Conservation (phyloP, 495 filamentous ascomycete genomes). For the Amorphotheca resinae region DNA sequence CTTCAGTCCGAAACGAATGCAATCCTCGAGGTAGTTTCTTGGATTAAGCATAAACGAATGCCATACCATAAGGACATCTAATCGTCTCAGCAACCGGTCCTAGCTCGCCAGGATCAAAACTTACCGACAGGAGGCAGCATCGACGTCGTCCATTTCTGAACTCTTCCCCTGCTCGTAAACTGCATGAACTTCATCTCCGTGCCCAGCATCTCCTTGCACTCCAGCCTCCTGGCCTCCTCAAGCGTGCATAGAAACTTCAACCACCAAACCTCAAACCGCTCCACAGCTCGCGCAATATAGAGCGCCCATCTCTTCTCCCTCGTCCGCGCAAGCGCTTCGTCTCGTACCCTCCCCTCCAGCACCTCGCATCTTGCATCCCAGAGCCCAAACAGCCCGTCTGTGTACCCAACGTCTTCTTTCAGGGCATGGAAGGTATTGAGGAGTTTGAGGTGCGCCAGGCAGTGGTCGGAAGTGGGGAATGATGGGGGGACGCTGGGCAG, state of each 20-base stretch:
- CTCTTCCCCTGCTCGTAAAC: slow-evolving; percentile 10
- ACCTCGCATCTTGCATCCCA: slow-evolving; percentile 33
- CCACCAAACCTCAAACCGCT: slow-evolving; percentile 69
- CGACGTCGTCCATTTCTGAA: slow-evolving; percentile 13
- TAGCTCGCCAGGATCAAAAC: neutral
- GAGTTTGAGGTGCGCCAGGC: slow-evolving; percentile 66
- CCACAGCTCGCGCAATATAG: slow-evolving; percentile 60
- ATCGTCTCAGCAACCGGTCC: neutral
- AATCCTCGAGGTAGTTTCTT: slow-evolving; percentile 65
- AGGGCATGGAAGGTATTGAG: slow-evolving; percentile 56
- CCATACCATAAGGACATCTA: slow-evolving; percentile 85
- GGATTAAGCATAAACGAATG: slow-evolving; percentile 82
- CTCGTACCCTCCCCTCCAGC: slow-evolving; percentile 9
- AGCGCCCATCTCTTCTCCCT: slow-evolving; percentile 73
- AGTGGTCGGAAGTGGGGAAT: slow-evolving; percentile 30
- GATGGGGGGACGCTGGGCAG: slow-evolving; percentile 19
- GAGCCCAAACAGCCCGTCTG: slow-evolving; percentile 53
- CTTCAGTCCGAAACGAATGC: slow-evolving; percentile 46
- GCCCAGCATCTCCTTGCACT: slow-evolving; percentile 12
- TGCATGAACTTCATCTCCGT: slow-evolving; percentile 1
- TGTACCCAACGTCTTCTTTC: slow-evolving; percentile 50
- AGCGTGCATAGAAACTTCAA: slow-evolving; percentile 15
- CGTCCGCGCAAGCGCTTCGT: slow-evolving; percentile 35
- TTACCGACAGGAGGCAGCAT: slow-evolving; percentile 24
- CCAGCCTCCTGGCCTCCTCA: slow-evolving; percentile 8